Evolutionary conservation across 352 stramenopile species (phyloP), one percentile per base, ranked within the genome.

Genomic region (Phytophthora ohioensis): DNA sequence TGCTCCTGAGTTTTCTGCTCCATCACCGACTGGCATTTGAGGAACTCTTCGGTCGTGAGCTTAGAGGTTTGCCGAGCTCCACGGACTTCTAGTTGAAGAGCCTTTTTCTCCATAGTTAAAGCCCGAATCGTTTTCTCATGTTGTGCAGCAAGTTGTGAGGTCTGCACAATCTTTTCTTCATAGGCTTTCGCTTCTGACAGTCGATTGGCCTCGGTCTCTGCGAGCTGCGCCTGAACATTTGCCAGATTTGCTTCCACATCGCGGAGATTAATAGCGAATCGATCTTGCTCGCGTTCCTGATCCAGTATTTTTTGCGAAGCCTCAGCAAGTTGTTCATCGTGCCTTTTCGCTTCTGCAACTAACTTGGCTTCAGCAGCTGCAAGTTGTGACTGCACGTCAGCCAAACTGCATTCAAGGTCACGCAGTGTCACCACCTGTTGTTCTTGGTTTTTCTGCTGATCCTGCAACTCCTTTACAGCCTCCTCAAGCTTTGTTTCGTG

Each of bases 41-140:
- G 41, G 17, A 71, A 47, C 49, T 78, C 41, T 66, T 72, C 60
- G 5, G 42, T 56, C 30, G 13, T 64, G 17, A 56, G 11, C 30
- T 72, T 69, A 3, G 38, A 58, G 2, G 51, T 46, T 21, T 75
- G 60, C 5, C 45, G 56, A 43, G 52, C 60, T 46, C 72, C 57
- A 56, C n/a, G 21, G 4, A 72, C 5, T 54, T 75, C 71, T 8
- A 73, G 60, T 38, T 72, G 56, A 34, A 72, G 52, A 8, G 47
- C 32, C 15, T 64, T 64, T 11, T 75, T 73, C 57, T 74, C 56
- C 41, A 67, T 67, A 13, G 46, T 15, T 10, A 75, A 38, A 10
- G 39, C 15, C 13, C 32, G 46, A 30, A 17, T 27, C 35, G 46
- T 39, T 58, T 71, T 67, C 27, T 75, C 61, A 21, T 64, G 43